Evolutionary conservation across 306 rosid genomes (phyloP), one percentile per base, ranked within the genome.

Genomic region (Quercus cerris): DNA sequence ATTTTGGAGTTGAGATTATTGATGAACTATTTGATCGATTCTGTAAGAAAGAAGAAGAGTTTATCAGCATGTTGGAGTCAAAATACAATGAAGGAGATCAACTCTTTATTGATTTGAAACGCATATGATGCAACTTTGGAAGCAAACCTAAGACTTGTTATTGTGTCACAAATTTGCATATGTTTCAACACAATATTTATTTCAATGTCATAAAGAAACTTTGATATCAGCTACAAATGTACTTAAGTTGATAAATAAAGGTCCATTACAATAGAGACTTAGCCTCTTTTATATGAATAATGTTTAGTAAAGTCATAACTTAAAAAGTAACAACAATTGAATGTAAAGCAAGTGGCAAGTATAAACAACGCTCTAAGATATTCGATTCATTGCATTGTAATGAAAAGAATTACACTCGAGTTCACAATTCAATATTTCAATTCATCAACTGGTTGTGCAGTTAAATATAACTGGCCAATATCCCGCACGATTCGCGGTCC

Each of bases 401-500:
- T 49, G 54, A 49, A 49, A 49, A 10, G 54, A 49, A 49, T 49
- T 11, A 49, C 54, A 49, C 17, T 12, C 1, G 14, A 49, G 54
- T 49, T 11, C 54, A 49, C 54, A 49, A 49, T 49, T 49, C 5
- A 0, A 41, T 8, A 8, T 41, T 41, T 41, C 46, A 41, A 41
- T 49, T 49, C 54, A 49, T 49, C 54, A 49, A 12, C 12, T 3
- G 17, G 54, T 12, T 49, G 14, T 12, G 54, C 1, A 13, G 5
- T 49, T 12, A 12, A 49, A 49, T 49, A 41, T 8, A 41, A 8
- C 46, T 8, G 3, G 11, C 1, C 11, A 8, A 41, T 41, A 41
- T 41, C 3, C 3, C 1, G 0, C 1, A 0, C 0, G 11, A 41
- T 41, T 41, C 0, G 1, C 1, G 12, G 46, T 41, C 12, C 12